These are phyloP conservation scores for Marchantia polymorpha DNA, from an alignment of 225 moss, liverwort and hornwort genomes.

Conservation along the genomic window DNA sequence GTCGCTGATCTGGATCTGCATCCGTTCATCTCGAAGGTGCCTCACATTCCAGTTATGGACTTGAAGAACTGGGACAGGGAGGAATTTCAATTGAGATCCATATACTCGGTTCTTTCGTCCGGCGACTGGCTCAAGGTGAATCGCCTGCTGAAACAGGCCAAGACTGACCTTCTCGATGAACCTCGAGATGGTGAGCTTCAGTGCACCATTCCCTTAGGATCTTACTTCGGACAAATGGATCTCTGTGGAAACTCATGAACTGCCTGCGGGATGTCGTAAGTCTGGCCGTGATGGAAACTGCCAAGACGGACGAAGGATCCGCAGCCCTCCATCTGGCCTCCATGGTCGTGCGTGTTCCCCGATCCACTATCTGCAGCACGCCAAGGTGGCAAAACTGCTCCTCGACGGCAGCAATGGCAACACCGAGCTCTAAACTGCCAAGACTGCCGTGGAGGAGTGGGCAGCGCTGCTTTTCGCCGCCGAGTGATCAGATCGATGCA, in stretches of 20 bases:
- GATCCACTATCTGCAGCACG: neutral
- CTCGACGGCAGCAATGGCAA: slow-evolving; percentile 8
- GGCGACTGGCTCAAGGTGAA: slow-evolving; percentile 4
- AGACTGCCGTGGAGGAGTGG: slow-evolving; percentile 1
- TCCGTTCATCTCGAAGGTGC: neutral
- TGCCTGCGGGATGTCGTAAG: slow-evolving; percentile 2
- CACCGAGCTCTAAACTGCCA: slow-evolving; percentile 3
- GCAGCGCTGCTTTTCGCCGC: slow-evolving; percentile 3
- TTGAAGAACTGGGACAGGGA: slow-evolving; percentile 14
- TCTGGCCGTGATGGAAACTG: slow-evolving; percentile 2
- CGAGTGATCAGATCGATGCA: neutral
- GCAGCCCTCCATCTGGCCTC: slow-evolving; percentile 4
- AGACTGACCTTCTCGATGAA: slow-evolving; percentile 1
- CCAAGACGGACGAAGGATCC: slow-evolving; percentile 1
- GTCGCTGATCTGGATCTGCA: slow-evolving; percentile 14
- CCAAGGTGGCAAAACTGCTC: neutral
- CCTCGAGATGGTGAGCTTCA: slow-evolving; percentile 18
- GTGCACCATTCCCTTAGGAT: slow-evolving; percentile 2
- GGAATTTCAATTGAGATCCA: slow-evolving; percentile 7
- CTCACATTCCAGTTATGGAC: slow-evolving; percentile 11
- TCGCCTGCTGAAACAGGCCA: neutral
- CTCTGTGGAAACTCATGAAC: neutral
- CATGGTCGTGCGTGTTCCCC: neutral
- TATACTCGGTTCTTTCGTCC: neutral
- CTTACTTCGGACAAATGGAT: slow-evolving; percentile 13